phyloP scores from a whole-genome alignment of 179 eudicot genomes.

The Sideroxylon spinosum region DNA sequence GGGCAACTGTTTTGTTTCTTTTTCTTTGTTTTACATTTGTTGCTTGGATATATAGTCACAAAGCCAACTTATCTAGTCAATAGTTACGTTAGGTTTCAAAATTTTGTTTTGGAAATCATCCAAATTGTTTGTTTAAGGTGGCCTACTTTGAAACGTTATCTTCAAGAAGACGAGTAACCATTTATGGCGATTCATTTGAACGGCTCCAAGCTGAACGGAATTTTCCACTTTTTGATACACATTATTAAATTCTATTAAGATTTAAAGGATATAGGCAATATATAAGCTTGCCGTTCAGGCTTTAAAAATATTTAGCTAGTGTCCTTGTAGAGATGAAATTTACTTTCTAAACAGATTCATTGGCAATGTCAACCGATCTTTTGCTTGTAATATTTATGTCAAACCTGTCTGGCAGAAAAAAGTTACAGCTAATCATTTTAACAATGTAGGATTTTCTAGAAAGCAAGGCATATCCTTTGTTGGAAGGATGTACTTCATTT shows the following conservation, averaged over 20 bases:
- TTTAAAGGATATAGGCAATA: background rate
- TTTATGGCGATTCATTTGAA: background rate
- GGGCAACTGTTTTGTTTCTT: no score
- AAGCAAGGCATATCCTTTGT: constrained; percentile 62
- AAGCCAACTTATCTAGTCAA: no score
- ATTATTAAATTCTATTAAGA: background rate
- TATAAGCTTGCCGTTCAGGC: background rate
- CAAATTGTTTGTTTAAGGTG: no score
- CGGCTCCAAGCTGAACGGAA: background rate
- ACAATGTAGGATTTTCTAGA: constrained; percentile 43
- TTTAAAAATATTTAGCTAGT: background rate
- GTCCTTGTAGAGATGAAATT: background rate
- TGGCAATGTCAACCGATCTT: background rate
- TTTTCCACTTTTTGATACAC: background rate
- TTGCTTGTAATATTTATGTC: background rate
- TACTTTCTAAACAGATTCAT: background rate
- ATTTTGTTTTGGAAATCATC: no score
- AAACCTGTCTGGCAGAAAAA: background rate
- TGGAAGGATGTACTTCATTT: constrained; percentile 68
- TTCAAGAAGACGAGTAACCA: background rate
- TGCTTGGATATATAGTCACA: no score
- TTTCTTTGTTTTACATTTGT: background rate
- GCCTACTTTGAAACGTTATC: background rate
- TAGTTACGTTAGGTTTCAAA: no score
- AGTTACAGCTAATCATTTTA: background rate